Evolutionary conservation across 495 filamentous ascomycete species (phyloP).

Genomic region (Neurospora sp.): DNA sequence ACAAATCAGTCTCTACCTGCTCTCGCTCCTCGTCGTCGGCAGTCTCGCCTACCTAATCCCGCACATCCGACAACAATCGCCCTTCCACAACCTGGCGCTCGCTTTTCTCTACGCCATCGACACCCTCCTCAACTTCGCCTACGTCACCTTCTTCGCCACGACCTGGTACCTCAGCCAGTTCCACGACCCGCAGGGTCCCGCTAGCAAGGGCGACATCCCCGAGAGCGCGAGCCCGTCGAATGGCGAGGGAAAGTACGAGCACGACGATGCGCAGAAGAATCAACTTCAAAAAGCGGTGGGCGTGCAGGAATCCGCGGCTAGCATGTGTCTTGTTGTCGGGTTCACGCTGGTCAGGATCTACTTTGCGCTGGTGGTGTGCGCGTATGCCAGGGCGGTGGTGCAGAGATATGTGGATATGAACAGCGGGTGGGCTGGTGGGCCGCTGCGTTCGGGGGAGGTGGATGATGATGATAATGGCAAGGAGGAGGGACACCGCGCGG

Average conservation of each 20-base stretch:
- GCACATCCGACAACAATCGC: conserved; percentile 57
- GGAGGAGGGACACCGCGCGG: conserved; percentile 34
- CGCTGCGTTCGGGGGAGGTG: conserved; percentile 2
- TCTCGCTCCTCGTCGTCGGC: conserved; percentile 59
- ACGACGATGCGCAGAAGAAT: neutral
- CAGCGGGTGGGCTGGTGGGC: conserved; percentile 22
- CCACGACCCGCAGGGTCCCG: conserved; percentile 11
- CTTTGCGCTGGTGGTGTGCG: conserved; percentile 67
- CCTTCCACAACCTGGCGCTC: conserved; percentile 57
- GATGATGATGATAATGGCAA: conserved; percentile 23
- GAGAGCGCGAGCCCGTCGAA: conserved; percentile 11
- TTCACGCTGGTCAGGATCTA: conserved; percentile 68
- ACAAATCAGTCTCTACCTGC: conserved; percentile 74
- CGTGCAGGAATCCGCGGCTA: conserved; percentile 61
- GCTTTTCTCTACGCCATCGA: conserved; percentile 76
- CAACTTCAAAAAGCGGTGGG: conserved; percentile 34
- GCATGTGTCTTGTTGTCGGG: conserved; percentile 58
- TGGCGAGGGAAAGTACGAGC: conserved; percentile 7
- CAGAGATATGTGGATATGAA: conserved; percentile 46
- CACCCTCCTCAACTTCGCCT: conserved; percentile 62
- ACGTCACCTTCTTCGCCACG: conserved; percentile 67
- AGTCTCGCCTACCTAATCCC: conserved; percentile 52
- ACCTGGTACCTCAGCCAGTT: conserved; percentile 72
- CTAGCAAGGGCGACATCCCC: conserved; percentile 1
- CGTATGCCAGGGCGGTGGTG: conserved; percentile 65